phyloP scores from a whole-genome alignment of 805 yeast species.

The Hanseniaspora lindneri region DNA sequence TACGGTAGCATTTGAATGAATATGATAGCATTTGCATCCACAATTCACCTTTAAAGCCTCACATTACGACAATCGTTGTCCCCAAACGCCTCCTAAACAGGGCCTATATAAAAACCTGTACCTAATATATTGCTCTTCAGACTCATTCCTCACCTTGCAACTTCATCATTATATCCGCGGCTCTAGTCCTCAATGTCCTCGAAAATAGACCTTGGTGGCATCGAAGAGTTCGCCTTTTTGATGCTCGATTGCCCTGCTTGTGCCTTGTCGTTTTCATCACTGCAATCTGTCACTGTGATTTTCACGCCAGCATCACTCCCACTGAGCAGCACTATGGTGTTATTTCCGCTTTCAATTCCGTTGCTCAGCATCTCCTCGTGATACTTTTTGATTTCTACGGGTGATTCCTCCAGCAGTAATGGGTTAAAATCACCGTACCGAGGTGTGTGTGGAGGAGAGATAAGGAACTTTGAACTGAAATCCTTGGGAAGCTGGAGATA shows the following conservation, averaged over 20 bases:
- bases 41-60: no score
- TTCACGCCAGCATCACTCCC: neutral
- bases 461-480: conserved; percentile 1
- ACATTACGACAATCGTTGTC: no score
- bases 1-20: no score
- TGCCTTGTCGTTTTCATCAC: neutral
- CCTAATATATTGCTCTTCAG: no score
- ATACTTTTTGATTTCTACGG: neutral
- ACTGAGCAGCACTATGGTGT: neutral
- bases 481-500: conserved; percentile 7
- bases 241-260: neutral
- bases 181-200: conserved; percentile 26
- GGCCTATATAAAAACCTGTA: no score
- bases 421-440: conserved; percentile 3
- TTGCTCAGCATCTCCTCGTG: neutral
- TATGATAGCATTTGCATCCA: no score
- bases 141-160: no score
- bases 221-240: neutral
- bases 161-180: no score
- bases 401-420: conserved; percentile 4
- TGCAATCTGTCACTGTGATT: conserved; percentile 10
- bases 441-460: conserved; percentile 14
- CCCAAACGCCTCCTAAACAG: no score
- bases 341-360: neutral
- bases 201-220: conserved; percentile 33